Conservation (phyloP, 1,284 basidiomycete genomes). For the Cerioporus squamosus region DNA sequence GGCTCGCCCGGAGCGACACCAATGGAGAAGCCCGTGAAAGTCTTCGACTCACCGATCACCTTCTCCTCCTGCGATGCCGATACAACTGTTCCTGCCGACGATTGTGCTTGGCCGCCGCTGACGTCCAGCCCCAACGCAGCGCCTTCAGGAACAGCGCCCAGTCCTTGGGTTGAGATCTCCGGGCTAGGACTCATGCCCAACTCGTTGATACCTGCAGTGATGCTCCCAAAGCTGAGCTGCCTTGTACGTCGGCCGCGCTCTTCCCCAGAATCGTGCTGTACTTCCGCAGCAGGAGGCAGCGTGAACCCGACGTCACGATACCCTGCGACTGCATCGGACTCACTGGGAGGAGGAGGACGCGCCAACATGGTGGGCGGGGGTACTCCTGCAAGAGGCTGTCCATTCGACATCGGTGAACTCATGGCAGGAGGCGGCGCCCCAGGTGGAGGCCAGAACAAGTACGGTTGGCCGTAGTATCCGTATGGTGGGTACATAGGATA, state of each 20-base stretch:
- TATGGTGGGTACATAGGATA: constrained; percentile 30
- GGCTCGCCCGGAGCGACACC: constrained; percentile 48
- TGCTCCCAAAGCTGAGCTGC: constrained; percentile 57
- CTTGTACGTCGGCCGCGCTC: constrained; percentile 26
- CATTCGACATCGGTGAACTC: constrained; percentile 1
- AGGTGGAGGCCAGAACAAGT: constrained; percentile 28
- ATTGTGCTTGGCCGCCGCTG: background rate
- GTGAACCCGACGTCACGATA: constrained; percentile 36
- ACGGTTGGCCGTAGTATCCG: constrained; percentile 29
- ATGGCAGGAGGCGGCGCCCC: constrained; percentile 11
- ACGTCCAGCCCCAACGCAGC: constrained; percentile 19
- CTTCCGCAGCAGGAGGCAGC: constrained; percentile 21
- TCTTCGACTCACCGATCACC: constrained; percentile 33
- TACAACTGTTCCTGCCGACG: background rate
- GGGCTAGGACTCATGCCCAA: constrained; percentile 37
- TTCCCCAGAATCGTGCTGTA: constrained; percentile 3
- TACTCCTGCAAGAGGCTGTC: constrained; percentile 22
- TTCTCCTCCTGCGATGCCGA: constrained; percentile 6
- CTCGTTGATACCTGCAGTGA: constrained; percentile 34
- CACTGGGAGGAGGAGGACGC: constrained; percentile 35
- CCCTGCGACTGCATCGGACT: constrained; percentile 37
- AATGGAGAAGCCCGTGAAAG: constrained; percentile 46
- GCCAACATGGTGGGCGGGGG: constrained; percentile 36
- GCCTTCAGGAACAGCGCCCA: constrained; percentile 10
- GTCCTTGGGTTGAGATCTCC: constrained; percentile 13